Evolutionary conservation across 106 monocot species (phyloP).

Genomic region (Allium fistulosum): DNA sequence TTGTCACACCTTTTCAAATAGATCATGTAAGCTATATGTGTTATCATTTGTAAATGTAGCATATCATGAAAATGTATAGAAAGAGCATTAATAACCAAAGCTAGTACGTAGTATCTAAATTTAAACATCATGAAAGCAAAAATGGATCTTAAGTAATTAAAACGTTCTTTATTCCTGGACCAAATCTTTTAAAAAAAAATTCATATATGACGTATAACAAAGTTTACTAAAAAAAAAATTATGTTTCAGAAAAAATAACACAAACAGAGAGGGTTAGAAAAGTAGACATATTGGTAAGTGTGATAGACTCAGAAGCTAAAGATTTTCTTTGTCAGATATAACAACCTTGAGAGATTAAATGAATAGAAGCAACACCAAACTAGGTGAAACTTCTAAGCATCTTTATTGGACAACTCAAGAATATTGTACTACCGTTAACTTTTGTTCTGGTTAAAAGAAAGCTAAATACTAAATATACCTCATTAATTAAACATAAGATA

Average conservation of each 20-base stretch:
- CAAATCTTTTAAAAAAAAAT: neutral
- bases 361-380: too few relatives aligned
- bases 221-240: neutral
- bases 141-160: too few relatives aligned
- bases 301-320: neutral
- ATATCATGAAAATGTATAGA: neutral
- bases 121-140: neutral
- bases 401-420: slow-evolving; percentile 9
- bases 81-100: neutral
- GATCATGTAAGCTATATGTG: neutral
- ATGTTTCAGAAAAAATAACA: neutral
- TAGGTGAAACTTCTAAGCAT: slow-evolving; percentile 33
- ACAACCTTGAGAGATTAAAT: slow-evolving; percentile 12
- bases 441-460: neutral
- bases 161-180: too few relatives aligned
- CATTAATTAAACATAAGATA: neutral
- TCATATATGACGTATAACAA: neutral
- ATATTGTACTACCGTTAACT: neutral
- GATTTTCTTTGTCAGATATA: slow-evolving; percentile 17
- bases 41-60: neutral
- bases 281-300: neutral
- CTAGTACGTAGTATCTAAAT: neutral
- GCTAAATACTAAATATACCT: neutral
- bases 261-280: neutral
- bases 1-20: slow-evolving; percentile 29